Conservation (phyloP, 768 basidiomycete species). For the Phlebiopsis flavidoalba region DNA sequence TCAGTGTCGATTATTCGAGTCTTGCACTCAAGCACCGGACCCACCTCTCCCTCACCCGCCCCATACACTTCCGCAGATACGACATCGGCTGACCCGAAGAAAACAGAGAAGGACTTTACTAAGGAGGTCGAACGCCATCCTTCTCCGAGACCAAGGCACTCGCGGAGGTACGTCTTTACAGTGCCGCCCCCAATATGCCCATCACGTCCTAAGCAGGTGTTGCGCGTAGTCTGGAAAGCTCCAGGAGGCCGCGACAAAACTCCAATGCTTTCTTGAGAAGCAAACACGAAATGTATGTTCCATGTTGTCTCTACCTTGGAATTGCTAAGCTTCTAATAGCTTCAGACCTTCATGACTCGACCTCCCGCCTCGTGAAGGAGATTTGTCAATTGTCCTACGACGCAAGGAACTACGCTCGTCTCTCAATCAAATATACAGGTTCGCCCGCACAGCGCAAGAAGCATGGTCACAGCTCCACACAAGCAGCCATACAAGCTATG, state of each 20-base stretch:
- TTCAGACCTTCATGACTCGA: constrained; percentile 86
- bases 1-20: constrained; percentile 22
- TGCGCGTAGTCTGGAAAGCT: constrained; percentile 66
- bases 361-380: constrained; percentile 76
- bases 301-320: not conserved
- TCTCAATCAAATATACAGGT: constrained; percentile 65
- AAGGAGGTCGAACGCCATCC: constrained; percentile 72
- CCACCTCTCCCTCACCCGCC: constrained; percentile 4
- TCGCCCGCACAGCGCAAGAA: constrained; percentile 93
- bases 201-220: constrained; percentile 9
- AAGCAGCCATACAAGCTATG: constrained; percentile 88
- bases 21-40: constrained; percentile 6
- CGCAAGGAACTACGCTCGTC: constrained; percentile 59
- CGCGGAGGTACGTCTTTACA: constrained; percentile 54
- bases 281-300: constrained; percentile 86
- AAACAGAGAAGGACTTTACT: constrained; percentile 84
- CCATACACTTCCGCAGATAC: constrained; percentile 31
- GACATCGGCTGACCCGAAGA: constrained; percentile 77
- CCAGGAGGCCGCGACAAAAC: constrained; percentile 85
- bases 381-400: constrained; percentile 69
- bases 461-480: constrained; percentile 95
- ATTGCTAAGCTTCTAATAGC: constrained; percentile 40
- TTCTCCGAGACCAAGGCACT: constrained; percentile 64
- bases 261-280: constrained; percentile 83
- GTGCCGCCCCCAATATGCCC: not conserved